These are phyloP conservation scores for Rhodotorula sp. DNA, from an alignment of 1,284 basidiomycete species.

Conservation along the genomic window DNA sequence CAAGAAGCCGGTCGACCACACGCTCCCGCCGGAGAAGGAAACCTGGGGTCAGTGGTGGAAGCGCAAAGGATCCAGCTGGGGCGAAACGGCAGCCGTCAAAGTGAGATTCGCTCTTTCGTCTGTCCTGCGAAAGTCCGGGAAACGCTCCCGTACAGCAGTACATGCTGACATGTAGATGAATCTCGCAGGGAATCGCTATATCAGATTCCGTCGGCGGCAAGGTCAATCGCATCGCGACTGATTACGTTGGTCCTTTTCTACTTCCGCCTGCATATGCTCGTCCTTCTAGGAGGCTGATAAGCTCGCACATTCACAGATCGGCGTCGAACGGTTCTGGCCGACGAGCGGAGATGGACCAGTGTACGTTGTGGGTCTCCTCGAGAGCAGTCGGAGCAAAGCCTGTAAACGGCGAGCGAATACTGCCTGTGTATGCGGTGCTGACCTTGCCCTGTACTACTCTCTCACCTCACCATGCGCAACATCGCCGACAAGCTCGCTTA, in stretches of 20 bases:
- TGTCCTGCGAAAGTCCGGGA: neutral
- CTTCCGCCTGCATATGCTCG: neutral
- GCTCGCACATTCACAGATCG: slow-evolving; percentile 37
- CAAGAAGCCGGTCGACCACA: slow-evolving; percentile 5
- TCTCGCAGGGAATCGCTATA: slow-evolving; percentile 24
- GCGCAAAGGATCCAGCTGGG: slow-evolving; percentile 22
- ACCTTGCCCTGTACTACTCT: too few species aligned
- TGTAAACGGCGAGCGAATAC: too few species aligned
- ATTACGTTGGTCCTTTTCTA: neutral
- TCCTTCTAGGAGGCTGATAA: neutral
- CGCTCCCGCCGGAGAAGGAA: slow-evolving; percentile 20
- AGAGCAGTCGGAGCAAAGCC: too few species aligned
- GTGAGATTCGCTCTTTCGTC: slow-evolving; percentile 1
- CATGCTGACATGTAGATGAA: too few species aligned
- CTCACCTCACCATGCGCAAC: too few species aligned
- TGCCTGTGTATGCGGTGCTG: too few species aligned
- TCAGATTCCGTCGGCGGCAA: slow-evolving; percentile 23
- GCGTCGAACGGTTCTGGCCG: slow-evolving; percentile 57
- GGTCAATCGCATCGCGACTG: slow-evolving; percentile 19
- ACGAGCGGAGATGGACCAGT: slow-evolving; percentile 54
- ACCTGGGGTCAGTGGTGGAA: slow-evolving; percentile 26
- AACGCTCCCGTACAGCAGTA: neutral
- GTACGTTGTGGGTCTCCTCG: too few species aligned
- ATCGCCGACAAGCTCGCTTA: too few species aligned
- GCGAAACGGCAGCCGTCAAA: slow-evolving; percentile 16